These are phyloP conservation scores for Phialocephala sp. DNA, from an alignment of 2,329 filamentous ascomycete genomes.

Conservation along the genomic window DNA sequence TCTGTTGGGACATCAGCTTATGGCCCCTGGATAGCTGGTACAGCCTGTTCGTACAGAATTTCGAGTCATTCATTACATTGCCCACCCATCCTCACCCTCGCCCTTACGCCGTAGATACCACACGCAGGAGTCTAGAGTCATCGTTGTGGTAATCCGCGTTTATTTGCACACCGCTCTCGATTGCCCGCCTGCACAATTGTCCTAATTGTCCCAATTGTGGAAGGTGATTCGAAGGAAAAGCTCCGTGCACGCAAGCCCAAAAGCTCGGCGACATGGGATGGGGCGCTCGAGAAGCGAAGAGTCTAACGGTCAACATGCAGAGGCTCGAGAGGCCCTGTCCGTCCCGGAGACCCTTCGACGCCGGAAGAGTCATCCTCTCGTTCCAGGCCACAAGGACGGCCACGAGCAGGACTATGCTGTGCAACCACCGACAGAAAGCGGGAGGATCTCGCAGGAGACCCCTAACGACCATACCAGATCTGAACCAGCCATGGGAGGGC, in stretches of 20 bases:
- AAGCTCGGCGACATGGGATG: not conserved
- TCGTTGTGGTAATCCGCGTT: not conserved
- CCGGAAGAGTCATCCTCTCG: slow-evolving; percentile 1
- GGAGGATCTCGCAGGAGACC: not conserved
- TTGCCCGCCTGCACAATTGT: not conserved
- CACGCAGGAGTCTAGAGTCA: not conserved
- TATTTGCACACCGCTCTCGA: slow-evolving; percentile 3
- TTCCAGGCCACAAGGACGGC: not conserved
- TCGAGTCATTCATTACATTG: not conserved
- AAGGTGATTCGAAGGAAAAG: slow-evolving; percentile 4
- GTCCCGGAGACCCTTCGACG: too few species aligned
- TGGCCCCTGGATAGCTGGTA: not conserved
- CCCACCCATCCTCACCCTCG: too few species aligned
- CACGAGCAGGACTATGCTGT: not conserved
- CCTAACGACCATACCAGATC: not conserved
- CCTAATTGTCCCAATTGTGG: not conserved
- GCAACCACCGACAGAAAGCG: not conserved
- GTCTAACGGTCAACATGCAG: slow-evolving; percentile 4
- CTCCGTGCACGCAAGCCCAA: not conserved
- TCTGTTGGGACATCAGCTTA: too few species aligned
- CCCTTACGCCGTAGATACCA: too few species aligned
- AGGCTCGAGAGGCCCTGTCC: not conserved
- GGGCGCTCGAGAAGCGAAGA: not conserved
- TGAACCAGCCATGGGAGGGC: not conserved
- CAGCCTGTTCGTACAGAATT: not conserved